Base-by-base conservation (phyloP, 192 early-diverging fungal genomes). In the Dimargaris verticillata region DNA sequence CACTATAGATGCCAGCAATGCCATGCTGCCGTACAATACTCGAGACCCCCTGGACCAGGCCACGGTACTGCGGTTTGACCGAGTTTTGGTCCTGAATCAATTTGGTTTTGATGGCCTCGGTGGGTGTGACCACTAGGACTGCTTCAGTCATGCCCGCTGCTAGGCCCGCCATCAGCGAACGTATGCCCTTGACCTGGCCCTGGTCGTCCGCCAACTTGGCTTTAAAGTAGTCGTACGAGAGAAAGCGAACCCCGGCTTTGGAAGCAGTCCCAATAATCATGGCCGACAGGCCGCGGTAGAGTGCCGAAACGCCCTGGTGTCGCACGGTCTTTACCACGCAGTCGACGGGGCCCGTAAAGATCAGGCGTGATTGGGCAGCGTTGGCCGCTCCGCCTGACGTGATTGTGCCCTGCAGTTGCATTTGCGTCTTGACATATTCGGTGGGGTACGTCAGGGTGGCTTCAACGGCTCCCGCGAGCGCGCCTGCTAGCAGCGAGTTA, bases 41-140 rank as follows among this genome's bases (percentile, higher is more conserved):
- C 2, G 59, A 63, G 5, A 82, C 74, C 66, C 91, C 92, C 63
- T 95, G 88, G 0, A 82, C 67, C 9, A 91, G 74, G 5, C 95
- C 92, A 7, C 75, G 71, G 73, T 88, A 98, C 53, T 78, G 70
- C 13, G 88, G 91, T 7, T 75, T 74, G 0, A 80, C 61, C 41
- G 67, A 70, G 66, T 88, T 92, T 66, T 81, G 79, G 71, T 97
- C 94, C 61, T 93, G 88, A 62, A 97, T 97, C 33, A 97, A 66
- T 65, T 95, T 93, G 7, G 94, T 97, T 38, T 95, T 99, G 71
- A 98, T 90, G 4, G 92, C 90, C 72, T 98, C 95, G 20, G 88
- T 84, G 5, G 88, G 89, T 9, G 95, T 93, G 0, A 99, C 95
- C 20, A 89, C 93, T 3, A 87, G 51, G 22, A 81, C 69, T 0